Evolutionary conservation across 1,284 basidiomycete genomes (phyloP), one percentile per base, ranked within the genome.

Genomic region (Albatrellus sp.): DNA sequence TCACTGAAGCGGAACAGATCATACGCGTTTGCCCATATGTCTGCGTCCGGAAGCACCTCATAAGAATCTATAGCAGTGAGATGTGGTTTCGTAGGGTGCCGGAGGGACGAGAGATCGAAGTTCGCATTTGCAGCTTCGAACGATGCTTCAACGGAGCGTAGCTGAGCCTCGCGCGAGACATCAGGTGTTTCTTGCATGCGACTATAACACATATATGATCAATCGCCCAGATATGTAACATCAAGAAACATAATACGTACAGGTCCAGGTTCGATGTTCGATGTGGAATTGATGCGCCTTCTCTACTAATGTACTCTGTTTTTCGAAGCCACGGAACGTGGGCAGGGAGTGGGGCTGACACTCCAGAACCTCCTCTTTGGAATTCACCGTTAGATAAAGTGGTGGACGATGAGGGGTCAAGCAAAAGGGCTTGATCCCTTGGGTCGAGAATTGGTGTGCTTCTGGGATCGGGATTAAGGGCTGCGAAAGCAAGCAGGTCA

Each of bases 11-110:
- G 71, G 68, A 94, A 85, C 48, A 94, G 60, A 55, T 91, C 87
- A 59, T 92, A 93, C 48, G 83, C 78, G 58, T 91, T 93, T 39
- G 85, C 75, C 88, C 90, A 96, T 20, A 90, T 80, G 44, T 88
- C 81, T 2, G 75, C 73, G 56, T 96, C 90, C 0, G 92, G 92
- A 20, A 93, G 70, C 46, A 96, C 67, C 54, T 92, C 85, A 61
- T 81, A 94, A 4, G 80, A 82, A 54, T 90, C 86, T 32, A 90
- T 74, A 1, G 90, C 90, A 0, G 71, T 77, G 14, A 93, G 68
- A 40, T 74, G 67, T 14, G 76, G 76, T 58, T 91, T 91, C 50
- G 78, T 89, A 1, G 89, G 89, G 56, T 94, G 90, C 37, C 68
- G 72, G 17, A 94, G 62, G 0, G 67, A 60, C 12, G 66, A 59